phyloP scores from a whole-genome alignment of 108 stramenopile genomes.

The Mayamaea pseudoterrestris region DNA sequence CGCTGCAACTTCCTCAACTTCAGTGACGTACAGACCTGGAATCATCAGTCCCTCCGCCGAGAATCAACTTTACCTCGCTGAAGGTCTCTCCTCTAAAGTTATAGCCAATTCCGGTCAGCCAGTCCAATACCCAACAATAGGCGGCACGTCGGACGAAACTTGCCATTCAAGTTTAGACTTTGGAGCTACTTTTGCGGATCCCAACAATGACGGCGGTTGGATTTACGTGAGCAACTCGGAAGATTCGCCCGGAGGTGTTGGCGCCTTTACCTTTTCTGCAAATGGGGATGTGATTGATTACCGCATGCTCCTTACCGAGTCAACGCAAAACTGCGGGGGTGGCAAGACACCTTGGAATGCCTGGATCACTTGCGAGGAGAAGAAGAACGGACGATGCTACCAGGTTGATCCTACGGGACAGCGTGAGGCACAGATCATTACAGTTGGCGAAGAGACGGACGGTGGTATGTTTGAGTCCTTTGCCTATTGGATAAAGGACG shows the following conservation, averaged over 20 bases:
- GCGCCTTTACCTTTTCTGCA: conserved; percentile 20
- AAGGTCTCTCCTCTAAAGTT: conserved; percentile 13
- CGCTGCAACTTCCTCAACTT: no score
- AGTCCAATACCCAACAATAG: conserved; percentile 7
- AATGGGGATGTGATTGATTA: conserved; percentile 31
- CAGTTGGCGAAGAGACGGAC: conserved; percentile 23
- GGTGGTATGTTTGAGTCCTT: conserved; percentile 28
- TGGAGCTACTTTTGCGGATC: conserved; percentile 26
- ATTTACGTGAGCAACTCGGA: conserved; percentile 53
- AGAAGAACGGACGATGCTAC: conserved; percentile 6
- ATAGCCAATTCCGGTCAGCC: conserved; percentile 15
- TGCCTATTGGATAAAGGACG: no score
- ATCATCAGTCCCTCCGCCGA: no score
- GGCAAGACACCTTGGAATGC: conserved; percentile 39
- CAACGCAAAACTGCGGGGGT: conserved; percentile 38
- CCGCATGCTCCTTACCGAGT: conserved; percentile 10
- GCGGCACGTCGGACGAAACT: conserved; percentile 8
- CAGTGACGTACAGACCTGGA: no score
- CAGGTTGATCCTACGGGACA: conserved; percentile 23
- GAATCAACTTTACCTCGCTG: conserved; percentile 17
- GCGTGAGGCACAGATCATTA: conserved; percentile 15
- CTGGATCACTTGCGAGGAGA: conserved; percentile 41
- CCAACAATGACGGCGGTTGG: conserved; percentile 30
- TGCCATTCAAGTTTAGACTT: conserved; percentile 42
- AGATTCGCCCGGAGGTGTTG: conserved; percentile 26